Conservation (phyloP, 306 rosid genomes). For the Vachellia pachyceras region DNA sequence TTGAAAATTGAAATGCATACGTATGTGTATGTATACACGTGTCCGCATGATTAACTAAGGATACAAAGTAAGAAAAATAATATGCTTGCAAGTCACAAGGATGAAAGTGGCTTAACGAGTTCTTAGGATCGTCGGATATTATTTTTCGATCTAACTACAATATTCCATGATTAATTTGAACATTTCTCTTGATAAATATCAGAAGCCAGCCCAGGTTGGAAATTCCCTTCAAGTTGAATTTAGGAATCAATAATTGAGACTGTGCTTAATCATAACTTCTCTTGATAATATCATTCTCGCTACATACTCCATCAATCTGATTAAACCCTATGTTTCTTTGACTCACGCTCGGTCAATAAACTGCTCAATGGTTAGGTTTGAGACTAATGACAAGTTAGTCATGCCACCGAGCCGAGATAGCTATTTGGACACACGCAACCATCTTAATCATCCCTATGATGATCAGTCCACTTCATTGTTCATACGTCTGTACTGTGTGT, state of each 20-base stretch:
- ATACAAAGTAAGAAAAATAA: too few species aligned
- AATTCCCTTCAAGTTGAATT: not conserved
- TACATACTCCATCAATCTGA: not conserved
- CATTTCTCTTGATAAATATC: too few species aligned
- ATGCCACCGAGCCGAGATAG: not conserved
- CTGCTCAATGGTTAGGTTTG: constrained; percentile 1
- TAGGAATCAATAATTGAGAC: not conserved
- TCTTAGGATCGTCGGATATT: too few species aligned
- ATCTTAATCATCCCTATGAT: not conserved
- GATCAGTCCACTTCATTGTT: not conserved
- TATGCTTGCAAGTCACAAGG: too few species aligned
- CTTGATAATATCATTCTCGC: too few species aligned
- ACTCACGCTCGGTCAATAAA: not conserved
- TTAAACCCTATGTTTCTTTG: not conserved
- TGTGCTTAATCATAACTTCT: not conserved
- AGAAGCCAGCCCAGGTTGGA: not conserved
- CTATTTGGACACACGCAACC: not conserved
- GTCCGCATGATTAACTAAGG: too few species aligned
- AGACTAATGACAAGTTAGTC: constrained; percentile 3
- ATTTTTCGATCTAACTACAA: too few species aligned
- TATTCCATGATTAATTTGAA: too few species aligned
- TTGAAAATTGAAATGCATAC: not conserved
- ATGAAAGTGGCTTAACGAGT: too few species aligned
- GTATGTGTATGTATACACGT: too few species aligned
- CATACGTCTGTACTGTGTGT: not conserved